phyloP scores from a whole-genome alignment of 2,329 filamentous ascomycete genomes.

The Akanthomyces uredinophilus region DNA sequence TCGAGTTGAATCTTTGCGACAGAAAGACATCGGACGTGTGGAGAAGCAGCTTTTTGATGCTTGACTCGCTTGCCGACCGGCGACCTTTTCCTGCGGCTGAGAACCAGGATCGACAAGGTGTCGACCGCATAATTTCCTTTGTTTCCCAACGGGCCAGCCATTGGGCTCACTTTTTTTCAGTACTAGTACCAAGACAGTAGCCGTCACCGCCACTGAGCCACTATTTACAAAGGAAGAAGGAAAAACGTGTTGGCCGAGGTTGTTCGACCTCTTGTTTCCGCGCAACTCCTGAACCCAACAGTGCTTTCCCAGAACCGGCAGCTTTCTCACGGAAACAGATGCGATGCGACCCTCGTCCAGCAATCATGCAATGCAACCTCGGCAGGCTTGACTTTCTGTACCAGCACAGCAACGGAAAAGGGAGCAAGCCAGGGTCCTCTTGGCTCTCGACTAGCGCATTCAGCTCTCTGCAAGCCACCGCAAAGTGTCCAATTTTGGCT shows the following conservation, averaged over 20 bases:
- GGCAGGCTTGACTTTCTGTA: neutral
- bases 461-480: conserved; percentile 15
- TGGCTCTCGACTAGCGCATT: conserved; percentile 12
- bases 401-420: neutral
- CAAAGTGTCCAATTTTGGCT: conserved; percentile 7
- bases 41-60: neutral
- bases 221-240: neutral
- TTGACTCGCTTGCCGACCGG: neutral
- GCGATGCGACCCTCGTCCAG: neutral
- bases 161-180: neutral
- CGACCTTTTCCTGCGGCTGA: conserved; percentile 2
- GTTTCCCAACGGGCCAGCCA: neutral
- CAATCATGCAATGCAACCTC: neutral
- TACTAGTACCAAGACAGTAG: neutral
- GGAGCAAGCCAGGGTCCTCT: neutral
- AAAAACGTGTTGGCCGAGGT: neutral
- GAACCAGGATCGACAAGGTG: conserved; percentile 9
- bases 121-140: conserved; percentile 8
- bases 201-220: conserved; percentile 5
- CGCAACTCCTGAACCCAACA: neutral
- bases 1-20: neutral
- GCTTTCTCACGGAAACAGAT: neutral
- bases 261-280: neutral
- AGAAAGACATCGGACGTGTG: neutral
- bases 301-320: neutral